Conservation (phyloP, 2,329 filamentous ascomycete genomes). For the Fusarium verrucosum region DNA sequence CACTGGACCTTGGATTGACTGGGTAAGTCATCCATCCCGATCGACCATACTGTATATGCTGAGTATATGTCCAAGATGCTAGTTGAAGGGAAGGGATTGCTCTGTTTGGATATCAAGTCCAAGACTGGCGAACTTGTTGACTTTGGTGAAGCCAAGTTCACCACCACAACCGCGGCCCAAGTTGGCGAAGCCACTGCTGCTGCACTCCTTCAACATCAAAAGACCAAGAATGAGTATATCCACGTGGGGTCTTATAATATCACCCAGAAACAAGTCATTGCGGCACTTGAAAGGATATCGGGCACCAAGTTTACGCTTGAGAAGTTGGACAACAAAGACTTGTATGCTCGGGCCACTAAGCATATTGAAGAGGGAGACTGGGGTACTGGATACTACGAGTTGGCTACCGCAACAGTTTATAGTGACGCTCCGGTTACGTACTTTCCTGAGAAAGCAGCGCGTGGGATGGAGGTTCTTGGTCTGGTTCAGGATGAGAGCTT, state of each 20-base stretch:
- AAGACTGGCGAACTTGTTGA: conserved; percentile 7
- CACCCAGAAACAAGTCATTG: not conserved
- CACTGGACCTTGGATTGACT: conserved; percentile 11
- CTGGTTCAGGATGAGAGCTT: not conserved
- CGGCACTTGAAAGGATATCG: not conserved
- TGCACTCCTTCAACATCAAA: rapidly evolving
- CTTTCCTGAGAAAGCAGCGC: conserved; percentile 2
- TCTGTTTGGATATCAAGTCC: not conserved
- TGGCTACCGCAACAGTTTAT: conserved; percentile 2
- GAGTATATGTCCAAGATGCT: not conserved
- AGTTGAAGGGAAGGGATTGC: not conserved
- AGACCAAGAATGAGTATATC: conserved; percentile 2
- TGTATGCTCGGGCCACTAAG: not conserved
- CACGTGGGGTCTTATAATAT: not conserved
- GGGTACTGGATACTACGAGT: conserved; percentile 9
- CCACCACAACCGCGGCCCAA: not conserved
- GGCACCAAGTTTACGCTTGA: not conserved
- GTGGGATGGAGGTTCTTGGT: not conserved
- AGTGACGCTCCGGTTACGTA: not conserved
- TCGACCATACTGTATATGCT: rapidly evolving
- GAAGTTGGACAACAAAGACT: not conserved
- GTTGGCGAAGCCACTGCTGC: conserved; percentile 14
- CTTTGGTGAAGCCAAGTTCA: conserved; percentile 2
- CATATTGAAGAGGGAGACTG: conserved; percentile 2
- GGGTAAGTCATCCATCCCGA: too few relatives aligned